Evolutionary conservation across 768 basidiomycete genomes (phyloP).

Genomic region (Leccinum arenicola): DNA sequence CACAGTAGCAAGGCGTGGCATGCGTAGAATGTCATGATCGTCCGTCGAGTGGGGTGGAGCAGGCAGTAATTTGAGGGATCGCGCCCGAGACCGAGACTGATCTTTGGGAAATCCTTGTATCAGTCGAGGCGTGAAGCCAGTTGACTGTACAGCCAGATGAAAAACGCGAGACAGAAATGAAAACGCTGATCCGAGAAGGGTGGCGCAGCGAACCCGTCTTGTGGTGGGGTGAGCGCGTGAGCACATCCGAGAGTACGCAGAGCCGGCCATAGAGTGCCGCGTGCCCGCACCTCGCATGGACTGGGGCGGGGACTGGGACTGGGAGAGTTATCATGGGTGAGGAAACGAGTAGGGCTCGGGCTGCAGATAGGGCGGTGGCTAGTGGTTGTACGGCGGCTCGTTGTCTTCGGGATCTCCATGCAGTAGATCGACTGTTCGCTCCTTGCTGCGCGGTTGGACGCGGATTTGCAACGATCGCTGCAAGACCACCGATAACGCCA

Average conservation of each 20-base stretch:
- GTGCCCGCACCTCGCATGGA: conserved; percentile 12
- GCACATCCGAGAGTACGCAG: conserved; percentile 19
- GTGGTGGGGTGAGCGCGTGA: conserved; percentile 21
- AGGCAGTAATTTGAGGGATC: too few relatives aligned
- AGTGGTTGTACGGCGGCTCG: conserved; percentile 38
- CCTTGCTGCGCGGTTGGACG: conserved; percentile 40
- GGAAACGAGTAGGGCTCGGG: conserved; percentile 55
- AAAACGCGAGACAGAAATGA: neutral
- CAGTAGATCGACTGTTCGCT: conserved; percentile 65
- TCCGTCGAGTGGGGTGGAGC: too few relatives aligned
- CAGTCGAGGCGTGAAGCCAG: too few relatives aligned
- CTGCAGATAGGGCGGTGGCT: conserved; percentile 58
- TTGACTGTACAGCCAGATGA: neutral
- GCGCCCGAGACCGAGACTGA: too few relatives aligned
- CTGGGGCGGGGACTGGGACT: conserved; percentile 17
- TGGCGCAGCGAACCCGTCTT: conserved; percentile 14
- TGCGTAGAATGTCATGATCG: too few relatives aligned
- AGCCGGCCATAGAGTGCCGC: conserved; percentile 19
- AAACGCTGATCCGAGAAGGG: conserved; percentile 36
- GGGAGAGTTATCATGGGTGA: conserved; percentile 21
- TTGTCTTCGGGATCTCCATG: conserved; percentile 53
- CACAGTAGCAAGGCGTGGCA: too few relatives aligned
- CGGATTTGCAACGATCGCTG: conserved; percentile 11
- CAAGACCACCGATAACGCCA: conserved; percentile 59
- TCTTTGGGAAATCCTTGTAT: too few relatives aligned